A percentile compares a stretch with the other conserved stretches of the same genome.
Evolutionary conservation across 208 protist species (phyloP).

Genomic region (Acanthamoeba quina): DNA sequence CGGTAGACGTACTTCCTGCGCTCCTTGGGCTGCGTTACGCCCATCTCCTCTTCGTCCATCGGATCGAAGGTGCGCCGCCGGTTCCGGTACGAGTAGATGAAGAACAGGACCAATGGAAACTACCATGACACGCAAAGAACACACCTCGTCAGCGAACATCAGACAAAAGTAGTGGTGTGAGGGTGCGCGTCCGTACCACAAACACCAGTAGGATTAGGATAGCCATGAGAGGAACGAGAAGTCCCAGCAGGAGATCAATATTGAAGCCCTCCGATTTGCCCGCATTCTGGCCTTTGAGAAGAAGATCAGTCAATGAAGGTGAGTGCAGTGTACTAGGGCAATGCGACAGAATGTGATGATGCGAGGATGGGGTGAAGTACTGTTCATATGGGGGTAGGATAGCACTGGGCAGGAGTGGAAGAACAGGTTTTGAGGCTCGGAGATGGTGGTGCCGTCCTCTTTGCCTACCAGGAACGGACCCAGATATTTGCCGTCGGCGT

Average conservation of each 20-base stretch:
- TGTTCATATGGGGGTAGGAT: neutral
- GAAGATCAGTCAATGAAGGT: neutral
- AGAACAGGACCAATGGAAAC: neutral
- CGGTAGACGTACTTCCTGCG: slow-evolving; percentile 9
- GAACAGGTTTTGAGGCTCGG: slow-evolving; percentile 33
- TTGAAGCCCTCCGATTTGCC: neutral
- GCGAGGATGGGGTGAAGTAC: neutral
- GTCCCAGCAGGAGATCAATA: neutral
- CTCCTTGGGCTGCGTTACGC: neutral
- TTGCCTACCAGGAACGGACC: neutral
- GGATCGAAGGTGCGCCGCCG: slow-evolving; percentile 17
- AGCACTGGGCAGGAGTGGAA: neutral
- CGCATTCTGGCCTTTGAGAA: neutral
- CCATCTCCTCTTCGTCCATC: slow-evolving; percentile 37
- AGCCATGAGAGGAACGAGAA: neutral
- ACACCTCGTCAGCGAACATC: neutral
- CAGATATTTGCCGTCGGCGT: neutral
- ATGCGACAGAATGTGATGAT: too few species aligned
- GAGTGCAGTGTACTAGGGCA: neutral
- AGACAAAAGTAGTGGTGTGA: neutral
- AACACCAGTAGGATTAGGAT: neutral
- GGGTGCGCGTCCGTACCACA: neutral
- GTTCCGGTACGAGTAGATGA: neutral
- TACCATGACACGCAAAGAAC: neutral
- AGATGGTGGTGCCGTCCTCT: slow-evolving; percentile 20